Base-by-base conservation (phyloP, 2,329 filamentous ascomycete genomes). In the Aspergillus pseudoglaucus region DNA sequence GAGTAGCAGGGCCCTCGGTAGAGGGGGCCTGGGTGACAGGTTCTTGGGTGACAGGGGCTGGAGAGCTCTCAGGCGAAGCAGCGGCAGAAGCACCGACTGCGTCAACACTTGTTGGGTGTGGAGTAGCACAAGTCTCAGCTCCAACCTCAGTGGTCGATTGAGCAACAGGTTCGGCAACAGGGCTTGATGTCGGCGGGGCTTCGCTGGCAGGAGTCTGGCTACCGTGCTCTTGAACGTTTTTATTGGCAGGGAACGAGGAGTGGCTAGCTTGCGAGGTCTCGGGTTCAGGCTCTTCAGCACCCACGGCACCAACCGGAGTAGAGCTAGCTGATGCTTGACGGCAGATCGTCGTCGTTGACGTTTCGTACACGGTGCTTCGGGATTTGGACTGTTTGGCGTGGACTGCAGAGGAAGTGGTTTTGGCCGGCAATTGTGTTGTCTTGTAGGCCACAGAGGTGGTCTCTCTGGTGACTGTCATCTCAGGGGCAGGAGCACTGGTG, bases 341-440 rank as follows among this genome's bases (percentile, higher is more conserved):
- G 37, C 44, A 49, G 5, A 52, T 56, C 2, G 42, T 42, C 4
- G 40, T 42, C n/a, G 22, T 25, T 6, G 23, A 14, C 12, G 52
- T 54, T 12, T 50, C 35, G 30, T 46, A 54, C 12, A 48, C 33
- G 4, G 50, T 53, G 14, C 42, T 54, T 6, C 40, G 45, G 6
- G 45, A 52, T 9, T 27, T 32, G 14, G 41, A 39, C 20, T 32
- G 40, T 12, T 35, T 32, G 8, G 30, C 18, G 20, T 47, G 44
- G 3, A 27, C 42, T 4, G 47, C 37, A 0, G 49, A 44, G 4
- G 9, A 15, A 39, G 10, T 18, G 10, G 37, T 9, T 8, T 18
- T 9, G 15, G 35, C 8, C 35, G 35, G 17, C 44, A 41, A 15
- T 12, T 18, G 14, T 22, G 38, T 40, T 7, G 30, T 42, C 9